Base-by-base conservation (phyloP, 306 rosid species). In the Quillaja saponaria region DNA sequence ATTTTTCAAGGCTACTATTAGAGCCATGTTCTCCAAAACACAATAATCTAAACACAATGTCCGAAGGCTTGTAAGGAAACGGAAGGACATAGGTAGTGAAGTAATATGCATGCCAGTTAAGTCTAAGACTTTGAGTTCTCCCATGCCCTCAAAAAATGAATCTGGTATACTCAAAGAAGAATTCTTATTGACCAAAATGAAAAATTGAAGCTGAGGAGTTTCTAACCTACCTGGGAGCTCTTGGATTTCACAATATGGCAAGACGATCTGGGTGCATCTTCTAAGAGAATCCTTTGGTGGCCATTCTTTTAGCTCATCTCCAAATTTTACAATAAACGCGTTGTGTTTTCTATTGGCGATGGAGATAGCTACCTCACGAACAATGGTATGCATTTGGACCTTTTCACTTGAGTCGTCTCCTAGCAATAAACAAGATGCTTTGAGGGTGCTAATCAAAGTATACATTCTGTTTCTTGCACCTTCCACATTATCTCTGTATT, bases 341-440 rank as follows among this genome's bases (percentile, higher is more conserved):
- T 1, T 28, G 5, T 0, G 34, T 0, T 13, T 7, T 7, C 4
- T 13, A n/a, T n/a, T n/a, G n/a, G n/a, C n/a, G n/a, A n/a, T n/a
- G n/a, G n/a, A n/a, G n/a, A n/a, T n/a, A n/a, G n/a, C n/a, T 0
- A 25, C 38, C 0, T 52, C 38, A 4, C 38, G 58, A 52, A 52
- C 8, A 13, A 28, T 6, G 10, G 25, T 14, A 28, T 52, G 38
- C 38, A 52, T 11, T 5, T 12, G 10, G 8, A 52, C 35, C 0
- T 3, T 10, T 0, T 13, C 38, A 28, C 3, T 52, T 0, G 15
- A 0, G 6, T 13, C 0, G 0, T 34, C 17, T 6, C 10, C 38
- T 2, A 21, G 16, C 39, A 52, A 28, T 17, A 52, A 31, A 15
- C 15, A 3, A 0, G 18, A 52, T 10, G 3, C 17, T 52, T 52